A percentile compares a stretch with the other conserved stretches of the same genome.
Conservation (phyloP, 352 stramenopile species). For the Globisporangium middletonii region DNA sequence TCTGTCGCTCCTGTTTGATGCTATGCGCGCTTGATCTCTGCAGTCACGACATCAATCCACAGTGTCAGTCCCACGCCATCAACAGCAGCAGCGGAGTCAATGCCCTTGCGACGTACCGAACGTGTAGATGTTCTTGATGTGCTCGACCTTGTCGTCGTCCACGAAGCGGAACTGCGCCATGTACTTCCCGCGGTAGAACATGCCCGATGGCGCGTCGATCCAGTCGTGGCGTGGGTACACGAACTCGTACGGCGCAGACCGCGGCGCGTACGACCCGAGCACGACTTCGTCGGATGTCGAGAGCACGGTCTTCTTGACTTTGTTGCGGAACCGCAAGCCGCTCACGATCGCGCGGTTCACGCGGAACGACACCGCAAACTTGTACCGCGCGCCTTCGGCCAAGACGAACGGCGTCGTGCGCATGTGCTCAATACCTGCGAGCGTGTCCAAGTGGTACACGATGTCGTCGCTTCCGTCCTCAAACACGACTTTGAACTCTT, state of each 20-base stretch:
- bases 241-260: conserved; percentile 72
- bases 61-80: background rate
- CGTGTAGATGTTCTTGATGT: conserved; percentile 71
- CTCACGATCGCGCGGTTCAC: conserved; percentile 85
- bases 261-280: conserved; percentile 78
- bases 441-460: conserved; percentile 68
- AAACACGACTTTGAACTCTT: conserved; percentile 85
- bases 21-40: conserved; percentile 62
- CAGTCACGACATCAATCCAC: background rate
- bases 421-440: conserved; percentile 63
- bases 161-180: conserved; percentile 69
- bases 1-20: background rate
- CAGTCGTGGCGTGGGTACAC: conserved; percentile 73
- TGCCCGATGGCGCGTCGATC: conserved; percentile 76
- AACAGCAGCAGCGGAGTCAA: background rate
- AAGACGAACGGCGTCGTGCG: conserved; percentile 65
- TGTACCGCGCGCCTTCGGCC: conserved; percentile 73
- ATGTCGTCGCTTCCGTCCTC: conserved; percentile 63
- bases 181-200: conserved; percentile 88
- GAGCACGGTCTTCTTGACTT: conserved; percentile 81
- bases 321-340: conserved; percentile 81
- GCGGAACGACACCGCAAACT: conserved; percentile 79
- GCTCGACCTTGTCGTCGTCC: conserved; percentile 61
- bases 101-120: conserved; percentile 45
- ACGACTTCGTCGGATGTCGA: conserved; percentile 74